Evolutionary conservation across 2,329 filamentous ascomycete species (phyloP), one percentile per base, ranked within the genome.

Genomic region (Beauveria brongniartii): DNA sequence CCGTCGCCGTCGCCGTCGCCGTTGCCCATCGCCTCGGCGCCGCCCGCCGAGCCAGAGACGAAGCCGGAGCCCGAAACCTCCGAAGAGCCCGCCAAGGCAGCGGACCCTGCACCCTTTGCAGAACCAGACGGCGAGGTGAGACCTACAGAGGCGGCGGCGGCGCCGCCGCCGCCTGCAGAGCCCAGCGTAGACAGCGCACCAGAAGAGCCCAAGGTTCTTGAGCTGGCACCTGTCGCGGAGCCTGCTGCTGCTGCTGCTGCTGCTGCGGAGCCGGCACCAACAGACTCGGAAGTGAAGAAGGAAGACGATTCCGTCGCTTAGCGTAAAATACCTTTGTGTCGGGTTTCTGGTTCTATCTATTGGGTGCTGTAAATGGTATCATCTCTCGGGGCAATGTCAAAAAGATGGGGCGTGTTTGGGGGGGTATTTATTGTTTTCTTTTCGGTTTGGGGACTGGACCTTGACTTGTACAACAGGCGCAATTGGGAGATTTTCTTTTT

Each of bases 381-480:
- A 4, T 18, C 46, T 20, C 22, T 50, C 40, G n/a, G 16, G 26
- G 28, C 26, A 26, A 47, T 30, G 26, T 37, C 28, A 46, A 37
- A 43, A 56, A 48, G 22, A 41, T 22, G 22, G n/a, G 41, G 54
- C 54, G 54, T 26, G 53, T 43, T 41, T 44, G 10, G 16, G 16
- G 16, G 18, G 46, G 16, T 20, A 18, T 18, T 24, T 26, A 3
- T 47, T 48, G 12, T 18, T 20, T n/a, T 5, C 18, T 20, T 12
- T 44, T 46, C 14, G 12, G 12, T 56, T 10, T 16, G 20, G 28
- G 10, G 28, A 14, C 14, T 37, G 24, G n/a, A n/a, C 8, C 50
- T 37, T 46, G 16, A 46, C 43, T 41, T 61, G 53, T 61, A 61
- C 18, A 61, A 61, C 53, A 56, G 59, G 59, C 53, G 59, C 53